Evolutionary conservation across 1,284 basidiomycete species (phyloP).

Genomic region (Cryptococcus hybrid): DNA sequence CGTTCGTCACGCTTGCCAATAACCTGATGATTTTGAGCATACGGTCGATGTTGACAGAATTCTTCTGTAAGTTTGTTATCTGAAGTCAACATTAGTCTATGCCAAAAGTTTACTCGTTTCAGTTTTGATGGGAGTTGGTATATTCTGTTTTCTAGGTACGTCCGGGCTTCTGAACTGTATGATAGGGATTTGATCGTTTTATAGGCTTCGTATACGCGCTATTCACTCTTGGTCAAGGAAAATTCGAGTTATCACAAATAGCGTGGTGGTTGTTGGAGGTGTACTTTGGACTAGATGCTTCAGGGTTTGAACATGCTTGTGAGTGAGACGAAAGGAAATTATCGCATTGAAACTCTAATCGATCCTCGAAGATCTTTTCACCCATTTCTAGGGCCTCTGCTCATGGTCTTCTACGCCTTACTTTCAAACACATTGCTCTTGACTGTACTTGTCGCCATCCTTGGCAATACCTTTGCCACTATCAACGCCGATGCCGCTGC

Average conservation of each 20-base stretch:
- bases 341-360: conserved; percentile 3
- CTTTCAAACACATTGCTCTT: conserved; percentile 70
- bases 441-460: conserved; percentile 61
- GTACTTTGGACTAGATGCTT: conserved; percentile 82
- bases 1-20: conserved; percentile 82
- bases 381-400: conserved; percentile 73
- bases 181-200: conserved; percentile 45
- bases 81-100: conserved; percentile 2
- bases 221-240: conserved; percentile 63
- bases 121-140: conserved; percentile 77
- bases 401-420: conserved; percentile 80
- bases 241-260: conserved; percentile 38
- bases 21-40: conserved; percentile 62
- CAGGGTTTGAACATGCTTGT: conserved; percentile 75
- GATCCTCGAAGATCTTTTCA: conserved; percentile 59
- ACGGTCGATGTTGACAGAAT: conserved; percentile 49
- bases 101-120: conserved; percentile 64
- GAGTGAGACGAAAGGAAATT: conserved; percentile 29
- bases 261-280: conserved; percentile 52
- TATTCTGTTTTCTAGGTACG: conserved; percentile 61
- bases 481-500: conserved; percentile 89
- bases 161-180: not conserved
- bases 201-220: conserved; percentile 85
- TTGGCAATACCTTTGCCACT: conserved; percentile 88
- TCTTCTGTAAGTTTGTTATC: conserved; percentile 42